Percentiles rank a stretch among this genome's conserved stretches.
Evolutionary conservation across 805 yeast species (phyloP).

Genomic region (Candida chauliodis): DNA sequence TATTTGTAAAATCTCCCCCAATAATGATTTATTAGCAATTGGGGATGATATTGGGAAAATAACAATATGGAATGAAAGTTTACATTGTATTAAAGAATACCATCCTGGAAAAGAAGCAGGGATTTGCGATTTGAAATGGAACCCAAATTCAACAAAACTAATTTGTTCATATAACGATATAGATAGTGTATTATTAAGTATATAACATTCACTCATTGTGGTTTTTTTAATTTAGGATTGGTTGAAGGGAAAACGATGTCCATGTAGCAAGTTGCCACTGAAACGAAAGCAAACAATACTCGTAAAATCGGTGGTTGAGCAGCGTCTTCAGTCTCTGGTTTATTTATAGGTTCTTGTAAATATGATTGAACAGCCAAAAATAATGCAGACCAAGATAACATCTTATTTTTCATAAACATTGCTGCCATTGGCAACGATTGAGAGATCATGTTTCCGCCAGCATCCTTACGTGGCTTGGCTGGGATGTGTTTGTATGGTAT

Average conservation of each 20-base stretch:
- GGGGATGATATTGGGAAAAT: constrained; percentile 67
- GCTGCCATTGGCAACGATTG: constrained; percentile 69
- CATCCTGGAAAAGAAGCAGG: constrained; percentile 18
- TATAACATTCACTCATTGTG: constrained; percentile 12
- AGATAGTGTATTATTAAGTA: constrained; percentile 22
- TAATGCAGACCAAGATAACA: constrained; percentile 54
- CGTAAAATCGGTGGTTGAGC: constrained; percentile 47
- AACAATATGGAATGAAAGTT: constrained; percentile 45
- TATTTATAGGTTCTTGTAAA: constrained; percentile 41
- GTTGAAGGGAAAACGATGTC: constrained; percentile 47
- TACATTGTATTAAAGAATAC: constrained; percentile 8
- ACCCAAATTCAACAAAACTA: constrained; percentile 20
- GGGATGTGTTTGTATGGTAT: constrained; percentile 42
- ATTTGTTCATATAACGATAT: constrained; percentile 34
- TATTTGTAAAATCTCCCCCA: constrained; percentile 49
- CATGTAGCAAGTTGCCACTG: constrained; percentile 52
- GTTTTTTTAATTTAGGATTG: constrained; percentile 26
- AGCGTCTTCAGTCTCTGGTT: constrained; percentile 22
- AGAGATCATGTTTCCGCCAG: constrained; percentile 40
- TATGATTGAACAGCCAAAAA: constrained; percentile 48
- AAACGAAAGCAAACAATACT: constrained; percentile 42
- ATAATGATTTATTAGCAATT: constrained; percentile 48
- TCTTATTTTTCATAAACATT: constrained; percentile 58
- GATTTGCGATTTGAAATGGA: constrained; percentile 40
- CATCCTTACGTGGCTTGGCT: constrained; percentile 45